A percentile compares a stretch with the other conserved stretches of the same genome.
Conservation (phyloP, 257 asterid genomes). For the Solanum dulcamara region DNA sequence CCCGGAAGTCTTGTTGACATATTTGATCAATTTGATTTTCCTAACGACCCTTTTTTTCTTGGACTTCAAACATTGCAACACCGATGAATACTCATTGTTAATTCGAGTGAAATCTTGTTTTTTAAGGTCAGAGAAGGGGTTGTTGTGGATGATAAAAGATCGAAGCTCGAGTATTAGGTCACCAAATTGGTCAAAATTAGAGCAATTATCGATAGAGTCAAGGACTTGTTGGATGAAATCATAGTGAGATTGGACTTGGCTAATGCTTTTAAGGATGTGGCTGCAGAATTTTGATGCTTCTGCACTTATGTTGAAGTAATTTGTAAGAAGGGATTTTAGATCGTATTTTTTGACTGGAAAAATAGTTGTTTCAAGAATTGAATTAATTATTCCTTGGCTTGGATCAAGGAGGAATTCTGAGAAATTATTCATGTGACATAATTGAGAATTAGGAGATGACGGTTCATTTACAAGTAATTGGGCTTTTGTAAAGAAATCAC, state of each 20-base stretch:
- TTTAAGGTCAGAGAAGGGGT: slow-evolving; percentile 28
- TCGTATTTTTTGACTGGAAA: slow-evolving; percentile 19
- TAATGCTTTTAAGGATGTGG: slow-evolving; percentile 34
- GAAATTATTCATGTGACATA: slow-evolving; percentile 1
- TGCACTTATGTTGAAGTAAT: slow-evolving; percentile 57
- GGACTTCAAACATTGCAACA: slow-evolving; percentile 24
- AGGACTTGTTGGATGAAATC: slow-evolving; percentile 19
- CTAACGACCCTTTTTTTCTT: slow-evolving; percentile 22
- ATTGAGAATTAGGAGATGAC: slow-evolving; percentile 5
- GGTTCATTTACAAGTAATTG: slow-evolving; percentile 27
- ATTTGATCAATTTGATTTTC: slow-evolving; percentile 29
- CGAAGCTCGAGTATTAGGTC: slow-evolving; percentile 17
- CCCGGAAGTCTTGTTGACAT: slow-evolving; percentile 38
- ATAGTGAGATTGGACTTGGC: slow-evolving; percentile 34
- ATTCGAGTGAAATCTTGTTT: slow-evolving; percentile 25
- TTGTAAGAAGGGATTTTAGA: slow-evolving; percentile 39
- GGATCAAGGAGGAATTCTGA: slow-evolving; percentile 55
- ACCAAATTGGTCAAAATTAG: slow-evolving; percentile 1
- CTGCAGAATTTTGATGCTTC: slow-evolving; percentile 61
- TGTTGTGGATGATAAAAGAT: slow-evolving; percentile 11
- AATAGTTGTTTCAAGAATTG: slow-evolving; percentile 36
- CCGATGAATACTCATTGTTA: slow-evolving; percentile 26
- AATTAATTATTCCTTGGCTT: slow-evolving; percentile 33
- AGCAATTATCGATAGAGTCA: slow-evolving; percentile 8
- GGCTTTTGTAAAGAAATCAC: slow-evolving; percentile 51